A percentile compares a stretch with the other conserved stretches of the same genome.
These are phyloP conservation scores for Aspergillus nidulans DNA, from an alignment of 495 filamentous ascomycete species.

Conservation along the genomic window DNA sequence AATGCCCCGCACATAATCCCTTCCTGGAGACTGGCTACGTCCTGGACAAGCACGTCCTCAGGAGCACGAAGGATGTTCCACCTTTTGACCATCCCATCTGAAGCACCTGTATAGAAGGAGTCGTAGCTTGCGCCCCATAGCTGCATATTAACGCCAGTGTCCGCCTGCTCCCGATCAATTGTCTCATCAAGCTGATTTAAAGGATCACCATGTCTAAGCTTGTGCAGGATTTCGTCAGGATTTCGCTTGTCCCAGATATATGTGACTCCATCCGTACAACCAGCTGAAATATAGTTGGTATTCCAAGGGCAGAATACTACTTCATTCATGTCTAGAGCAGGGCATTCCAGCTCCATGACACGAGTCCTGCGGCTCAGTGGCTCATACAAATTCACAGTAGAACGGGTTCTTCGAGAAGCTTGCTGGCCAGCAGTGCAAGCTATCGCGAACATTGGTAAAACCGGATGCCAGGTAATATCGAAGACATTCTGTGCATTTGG, in stretches of 20 bases:
- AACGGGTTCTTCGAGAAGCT: conserved; percentile 34
- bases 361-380: conserved; percentile 23
- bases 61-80: conserved; percentile 71
- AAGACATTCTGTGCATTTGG: conserved; percentile 69
- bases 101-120: conserved; percentile 82
- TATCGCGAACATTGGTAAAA: conserved; percentile 51
- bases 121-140: conserved; percentile 69
- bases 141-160: conserved; percentile 77
- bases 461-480: conserved; percentile 74
- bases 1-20: conserved; percentile 62
- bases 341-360: conserved; percentile 56
- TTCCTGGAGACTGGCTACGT: conserved; percentile 47
- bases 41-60: conserved; percentile 58
- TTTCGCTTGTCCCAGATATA: conserved; percentile 81
- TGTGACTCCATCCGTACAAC: conserved; percentile 76
- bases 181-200: conserved; percentile 57
- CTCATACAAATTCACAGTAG: conserved; percentile 52
- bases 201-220: conserved; percentile 64
- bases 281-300: conserved; percentile 65
- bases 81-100: conserved; percentile 78
- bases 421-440: conserved; percentile 41
- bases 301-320: conserved; percentile 51
- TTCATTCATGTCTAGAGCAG: conserved; percentile 84
- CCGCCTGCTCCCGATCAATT: conserved; percentile 57
- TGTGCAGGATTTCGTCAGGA: conserved; percentile 53